Conservation (phyloP, 768 basidiomycete species). For the Rhodosporidiobolus odoratus region DNA sequence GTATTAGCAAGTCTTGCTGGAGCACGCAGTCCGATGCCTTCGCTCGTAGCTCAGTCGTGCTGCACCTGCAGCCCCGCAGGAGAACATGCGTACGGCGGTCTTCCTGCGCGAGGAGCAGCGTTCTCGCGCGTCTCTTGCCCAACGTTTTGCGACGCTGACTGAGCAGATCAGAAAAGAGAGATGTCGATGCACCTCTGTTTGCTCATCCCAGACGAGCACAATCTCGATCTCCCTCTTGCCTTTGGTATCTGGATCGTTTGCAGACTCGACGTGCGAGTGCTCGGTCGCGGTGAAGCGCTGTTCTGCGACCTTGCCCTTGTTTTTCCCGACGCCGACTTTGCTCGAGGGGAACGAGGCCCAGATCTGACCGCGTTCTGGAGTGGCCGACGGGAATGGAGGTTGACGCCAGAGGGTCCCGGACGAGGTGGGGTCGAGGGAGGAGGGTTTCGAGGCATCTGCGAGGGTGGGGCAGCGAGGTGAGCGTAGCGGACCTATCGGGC, state of each 20-base stretch:
- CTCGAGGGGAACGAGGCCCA: slow-evolving; percentile 16
- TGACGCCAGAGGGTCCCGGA: neutral
- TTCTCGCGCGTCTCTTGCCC: too few relatives aligned
- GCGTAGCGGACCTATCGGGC: too few relatives aligned
- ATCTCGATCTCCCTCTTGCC: slow-evolving; percentile 8
- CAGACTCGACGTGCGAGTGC: neutral
- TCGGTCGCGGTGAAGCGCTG: slow-evolving; percentile 6
- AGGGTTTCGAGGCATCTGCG: slow-evolving; percentile 8
- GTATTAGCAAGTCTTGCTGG: neutral
- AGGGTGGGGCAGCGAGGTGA: neutral
- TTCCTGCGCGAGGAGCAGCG: too few relatives aligned
- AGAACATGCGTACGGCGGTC: too few relatives aligned
- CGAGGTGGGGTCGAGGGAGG: neutral
- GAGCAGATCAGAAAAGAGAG: neutral
- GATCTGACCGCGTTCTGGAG: neutral
- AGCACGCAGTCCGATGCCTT: too few relatives aligned
- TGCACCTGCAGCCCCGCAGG: too few relatives aligned
- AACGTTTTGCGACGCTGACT: too few relatives aligned
- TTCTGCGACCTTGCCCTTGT: neutral
- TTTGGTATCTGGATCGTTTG: neutral
- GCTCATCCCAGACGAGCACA: slow-evolving; percentile 16
- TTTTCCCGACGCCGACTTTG: neutral
- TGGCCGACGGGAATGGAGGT: neutral
- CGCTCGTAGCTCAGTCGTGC: too few relatives aligned
- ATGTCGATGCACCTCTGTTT: slow-evolving; percentile 1